Evolutionary conservation across 2,329 filamentous ascomycete species (phyloP).

Genomic region (Colletotrichum tropicicola): DNA sequence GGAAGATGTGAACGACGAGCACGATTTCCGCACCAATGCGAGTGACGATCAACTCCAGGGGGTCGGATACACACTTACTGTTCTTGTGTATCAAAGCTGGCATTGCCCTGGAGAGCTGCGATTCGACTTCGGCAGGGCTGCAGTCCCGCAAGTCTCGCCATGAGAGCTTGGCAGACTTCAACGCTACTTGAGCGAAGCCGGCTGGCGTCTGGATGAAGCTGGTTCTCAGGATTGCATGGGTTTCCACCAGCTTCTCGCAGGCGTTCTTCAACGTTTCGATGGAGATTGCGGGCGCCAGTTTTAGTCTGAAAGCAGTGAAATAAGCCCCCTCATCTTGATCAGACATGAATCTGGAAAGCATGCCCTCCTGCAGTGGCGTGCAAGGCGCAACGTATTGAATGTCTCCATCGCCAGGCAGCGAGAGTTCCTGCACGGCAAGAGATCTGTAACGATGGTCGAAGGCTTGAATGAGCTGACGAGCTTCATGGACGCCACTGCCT

Average conservation of each 20-base stretch:
- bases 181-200: constrained; percentile 78
- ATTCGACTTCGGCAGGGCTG: constrained; percentile 40
- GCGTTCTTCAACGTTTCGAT: constrained; percentile 58
- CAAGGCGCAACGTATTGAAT: constrained; percentile 84
- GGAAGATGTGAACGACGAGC: constrained; percentile 78
- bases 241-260: constrained; percentile 62
- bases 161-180: constrained; percentile 50
- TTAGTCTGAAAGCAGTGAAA: constrained; percentile 78
- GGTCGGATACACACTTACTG: constrained; percentile 53
- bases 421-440: constrained; percentile 53
- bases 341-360: constrained; percentile 75
- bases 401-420: constrained; percentile 39
- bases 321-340: constrained; percentile 68
- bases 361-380: constrained; percentile 86
- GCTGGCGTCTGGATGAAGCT: constrained; percentile 77
- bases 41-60: constrained; percentile 61
- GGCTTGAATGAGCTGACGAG: constrained; percentile 69
- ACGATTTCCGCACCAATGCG: constrained; percentile 36
- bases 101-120: constrained; percentile 45
- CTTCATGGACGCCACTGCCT: constrained; percentile 48
- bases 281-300: constrained; percentile 57
- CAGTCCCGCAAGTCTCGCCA: constrained; percentile 51
- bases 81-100: constrained; percentile 65
- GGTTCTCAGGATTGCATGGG: constrained; percentile 75
- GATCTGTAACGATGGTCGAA: constrained; percentile 69